Evolutionary conservation across 345 rosid genomes (phyloP), one percentile per base, ranked within the genome.

Genomic region (Geranium rotundifolium): DNA sequence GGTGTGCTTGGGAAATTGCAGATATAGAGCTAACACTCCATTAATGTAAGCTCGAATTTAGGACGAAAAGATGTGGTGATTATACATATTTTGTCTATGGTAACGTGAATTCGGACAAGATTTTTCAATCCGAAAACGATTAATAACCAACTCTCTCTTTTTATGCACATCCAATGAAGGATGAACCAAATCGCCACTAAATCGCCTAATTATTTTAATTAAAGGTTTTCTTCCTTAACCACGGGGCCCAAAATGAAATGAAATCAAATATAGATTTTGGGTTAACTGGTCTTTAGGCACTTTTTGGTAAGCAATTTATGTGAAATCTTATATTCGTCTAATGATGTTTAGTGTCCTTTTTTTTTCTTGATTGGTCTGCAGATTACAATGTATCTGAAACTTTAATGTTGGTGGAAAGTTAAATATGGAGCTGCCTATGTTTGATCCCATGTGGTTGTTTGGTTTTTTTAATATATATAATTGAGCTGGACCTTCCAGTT

Each of bases 401-500:
- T 2, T 31, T 31, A 31, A 31, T 31, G 37, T 31, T 31, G 7
- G 37, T 31, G 7, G n/a, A 31, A 31, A 31, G 37, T 31, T 3
- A 31, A 31, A 3, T 31, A 31, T 31, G 37, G 12, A 57, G 23
- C 12, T 15, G 31, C 18, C 23, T 57, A 5, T 15, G 0, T 7
- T 41, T 57, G 27, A 7, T 9, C 19, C 58, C 59, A 64, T 31
- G 37, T 64, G 67, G 31, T 56, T 30, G 13, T 34, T 9, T 20
- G 60, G 10, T 12, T 41, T 5, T 41, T 41, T 41, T 17, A 37
- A 54, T 17, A 56, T 7, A 57, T 57, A 56, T 54, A 1, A 27
- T 30, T 63, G 39, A 37, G 75, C 67, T 71, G 78, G 69, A 76
- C 60, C 65, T 62, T 66, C 58, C 69, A 59, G 6, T 54, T 65